Percentiles rank a stretch among this genome's conserved stretches.
phyloP scores from a whole-genome alignment of 2,329 filamentous ascomycete species.

The Rhynchosporium graminicola region DNA sequence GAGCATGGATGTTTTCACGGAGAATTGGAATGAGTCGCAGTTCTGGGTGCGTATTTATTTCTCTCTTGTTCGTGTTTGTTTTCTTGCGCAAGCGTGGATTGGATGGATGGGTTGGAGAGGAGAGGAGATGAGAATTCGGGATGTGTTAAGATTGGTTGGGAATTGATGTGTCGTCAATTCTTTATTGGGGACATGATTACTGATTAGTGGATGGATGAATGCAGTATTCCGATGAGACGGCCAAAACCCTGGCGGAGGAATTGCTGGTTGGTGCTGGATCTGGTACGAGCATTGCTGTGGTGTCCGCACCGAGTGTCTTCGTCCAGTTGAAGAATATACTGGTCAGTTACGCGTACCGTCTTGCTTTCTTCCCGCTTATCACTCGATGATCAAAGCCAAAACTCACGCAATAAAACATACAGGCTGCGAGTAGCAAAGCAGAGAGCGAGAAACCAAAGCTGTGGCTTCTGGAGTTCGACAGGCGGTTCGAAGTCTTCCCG shows the following conservation, averaged over 20 bases:
- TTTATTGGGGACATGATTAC: background rate
- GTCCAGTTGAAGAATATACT: conserved; percentile 72
- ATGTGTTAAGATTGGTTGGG: too few species aligned
- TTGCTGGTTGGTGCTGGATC: conserved; percentile 62
- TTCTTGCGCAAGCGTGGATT: too few species aligned
- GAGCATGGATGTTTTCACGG: conserved; percentile 70
- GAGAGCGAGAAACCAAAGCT: conserved; percentile 54
- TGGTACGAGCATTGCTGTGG: conserved; percentile 63
- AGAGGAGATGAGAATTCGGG: too few species aligned
- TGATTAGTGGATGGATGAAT: background rate
- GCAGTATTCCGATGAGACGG: conserved; percentile 73
- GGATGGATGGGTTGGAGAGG: too few species aligned
- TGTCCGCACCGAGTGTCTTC: conserved; percentile 77
- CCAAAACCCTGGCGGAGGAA: conserved; percentile 61
- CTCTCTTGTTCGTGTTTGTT: too few species aligned
- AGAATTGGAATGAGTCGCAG: conserved; percentile 83
- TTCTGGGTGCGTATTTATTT: conserved; percentile 65
- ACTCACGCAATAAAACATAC: background rate
- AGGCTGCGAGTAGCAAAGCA: conserved; percentile 16
- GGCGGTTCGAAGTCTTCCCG: conserved; percentile 71
- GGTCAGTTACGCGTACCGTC: conserved; percentile 43
- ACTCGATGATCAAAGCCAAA: too few species aligned
- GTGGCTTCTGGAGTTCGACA: conserved; percentile 71
- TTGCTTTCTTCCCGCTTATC: background rate
- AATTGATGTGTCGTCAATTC: background rate